A percentile compares a stretch with the other conserved stretches of the same genome.
phyloP scores from a whole-genome alignment of 495 filamentous ascomycete species.

The Melanomma pulvis-pyrius region DNA sequence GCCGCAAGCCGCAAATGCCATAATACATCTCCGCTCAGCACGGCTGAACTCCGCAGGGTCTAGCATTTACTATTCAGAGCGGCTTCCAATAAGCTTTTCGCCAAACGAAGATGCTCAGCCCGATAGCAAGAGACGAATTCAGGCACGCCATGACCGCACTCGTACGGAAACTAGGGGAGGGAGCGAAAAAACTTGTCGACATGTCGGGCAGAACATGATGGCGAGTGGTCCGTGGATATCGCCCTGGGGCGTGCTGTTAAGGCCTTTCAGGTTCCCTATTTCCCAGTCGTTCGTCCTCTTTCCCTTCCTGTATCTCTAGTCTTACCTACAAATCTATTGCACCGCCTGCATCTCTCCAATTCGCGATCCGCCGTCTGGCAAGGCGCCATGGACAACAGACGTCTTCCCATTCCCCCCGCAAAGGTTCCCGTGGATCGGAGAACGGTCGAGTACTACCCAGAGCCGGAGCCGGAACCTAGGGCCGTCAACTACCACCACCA shows the following conservation, averaged over 20 bases:
- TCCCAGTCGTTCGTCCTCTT: no score
- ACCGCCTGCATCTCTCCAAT: not conserved
- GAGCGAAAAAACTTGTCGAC: not conserved
- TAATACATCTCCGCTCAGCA: not conserved
- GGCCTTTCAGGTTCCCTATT: not conserved
- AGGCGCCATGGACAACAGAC: not conserved
- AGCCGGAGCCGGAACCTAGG: not conserved
- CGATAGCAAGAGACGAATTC: not conserved
- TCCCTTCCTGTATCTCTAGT: not conserved
- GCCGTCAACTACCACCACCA: not conserved
- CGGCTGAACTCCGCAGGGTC: not conserved
- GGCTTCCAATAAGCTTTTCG: not conserved
- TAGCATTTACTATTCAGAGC: not conserved
- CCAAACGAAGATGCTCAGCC: not conserved
- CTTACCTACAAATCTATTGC: not conserved
- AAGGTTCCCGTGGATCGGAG: not conserved
- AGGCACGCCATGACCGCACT: not conserved
- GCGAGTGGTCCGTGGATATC: not conserved
- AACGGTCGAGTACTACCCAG: not conserved
- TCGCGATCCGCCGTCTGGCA: not conserved
- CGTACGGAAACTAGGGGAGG: not conserved
- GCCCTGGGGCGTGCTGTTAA: not conserved
- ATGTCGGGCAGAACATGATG: not conserved
- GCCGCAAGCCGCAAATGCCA: not conserved
- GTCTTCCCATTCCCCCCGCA: not conserved